phyloP scores from a whole-genome alignment of 441 rosid species.

The Lepidium campestre region DNA sequence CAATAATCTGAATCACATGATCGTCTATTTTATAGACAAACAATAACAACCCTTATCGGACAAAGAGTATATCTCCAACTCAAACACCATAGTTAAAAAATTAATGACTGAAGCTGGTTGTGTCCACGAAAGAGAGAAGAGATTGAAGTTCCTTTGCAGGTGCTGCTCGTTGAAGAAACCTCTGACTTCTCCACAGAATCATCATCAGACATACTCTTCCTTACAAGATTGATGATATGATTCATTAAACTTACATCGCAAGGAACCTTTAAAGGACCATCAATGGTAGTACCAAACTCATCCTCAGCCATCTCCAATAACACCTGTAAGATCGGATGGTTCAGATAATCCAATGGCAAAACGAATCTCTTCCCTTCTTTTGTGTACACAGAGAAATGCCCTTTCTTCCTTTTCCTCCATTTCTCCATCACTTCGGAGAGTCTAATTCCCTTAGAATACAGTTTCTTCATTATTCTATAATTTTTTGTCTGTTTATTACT shows the following conservation, averaged over 20 bases:
- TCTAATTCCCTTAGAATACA: constrained; percentile 22
- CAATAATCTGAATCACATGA: not conserved
- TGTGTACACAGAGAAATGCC: constrained; percentile 39
- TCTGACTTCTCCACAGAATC: constrained; percentile 9
- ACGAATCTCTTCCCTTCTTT: constrained; percentile 38
- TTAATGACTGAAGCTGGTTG: constrained; percentile 4
- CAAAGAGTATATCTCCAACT: not conserved
- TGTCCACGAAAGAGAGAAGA: constrained; percentile 21
- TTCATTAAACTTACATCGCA: constrained; percentile 39
- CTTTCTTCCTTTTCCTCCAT: constrained; percentile 42
- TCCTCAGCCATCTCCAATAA: constrained; percentile 43
- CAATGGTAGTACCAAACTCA: constrained; percentile 34
- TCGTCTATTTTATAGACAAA: not conserved
- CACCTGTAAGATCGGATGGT: constrained; percentile 41
- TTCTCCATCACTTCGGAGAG: constrained; percentile 27
- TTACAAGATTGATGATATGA: constrained; percentile 30
- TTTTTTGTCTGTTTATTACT: not conserved
- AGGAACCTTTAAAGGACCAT: constrained; percentile 45
- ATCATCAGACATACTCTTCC: constrained; percentile 15
- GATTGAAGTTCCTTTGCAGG: constrained; percentile 25
- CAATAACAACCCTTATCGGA: not conserved
- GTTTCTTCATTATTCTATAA: constrained; percentile 4
- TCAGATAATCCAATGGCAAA: constrained; percentile 35
- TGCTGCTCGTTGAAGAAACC: constrained; percentile 10
- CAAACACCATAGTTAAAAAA: not conserved